Evolutionary conservation across 306 rosid species (phyloP), one percentile per base, ranked within the genome.

Genomic region (Castanospermum australe): DNA sequence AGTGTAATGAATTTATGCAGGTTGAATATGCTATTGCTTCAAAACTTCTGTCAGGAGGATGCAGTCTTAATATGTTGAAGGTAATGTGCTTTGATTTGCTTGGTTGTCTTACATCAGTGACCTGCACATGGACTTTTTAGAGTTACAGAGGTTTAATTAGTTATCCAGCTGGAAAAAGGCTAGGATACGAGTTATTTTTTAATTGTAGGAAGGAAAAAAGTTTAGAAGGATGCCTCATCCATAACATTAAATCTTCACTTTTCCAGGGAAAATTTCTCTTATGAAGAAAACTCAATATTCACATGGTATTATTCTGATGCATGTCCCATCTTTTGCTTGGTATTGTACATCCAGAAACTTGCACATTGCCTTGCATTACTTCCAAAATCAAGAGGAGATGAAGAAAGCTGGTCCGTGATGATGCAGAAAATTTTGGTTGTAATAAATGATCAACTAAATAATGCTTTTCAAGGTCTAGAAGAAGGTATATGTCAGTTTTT

Each of bases 301-400:
- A 4, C 32, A 5, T 67, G 36, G 44, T 54, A 42, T 79, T 74
- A 71, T 79, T 78, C 80, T 81, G 74, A 79, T 22, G n/a, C 74
- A 10, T 18, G 24, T 71, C 50, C 54, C 69, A 33, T 36, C 36
- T 18, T 71, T 72, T 84, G 68, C 75, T 83, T 85, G 82, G 73
- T 50, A 9, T 81, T 80, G 74, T 59, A 75, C 56, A 69, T 84
- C 73, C 92, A 96, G 99, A 96, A 91, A 88, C 90, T 93, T 67
- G 91, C 91, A 33, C 74, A 84, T 66, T 90, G 93, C 84, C 88
- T 96, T 35, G 96, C 96, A 52, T 81, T 89, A 65, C 97, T 96
- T 77, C 93, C 99, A 80, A 91, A 91, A 83, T 86, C 97, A 22
- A 89, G 69, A 88, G 97, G 93, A 71, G 94, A 93, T 59, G 96